Percentiles rank a stretch among this genome's conserved stretches.
Conservation (phyloP, 768 basidiomycete genomes). For the Aureoboletus auriporus region DNA sequence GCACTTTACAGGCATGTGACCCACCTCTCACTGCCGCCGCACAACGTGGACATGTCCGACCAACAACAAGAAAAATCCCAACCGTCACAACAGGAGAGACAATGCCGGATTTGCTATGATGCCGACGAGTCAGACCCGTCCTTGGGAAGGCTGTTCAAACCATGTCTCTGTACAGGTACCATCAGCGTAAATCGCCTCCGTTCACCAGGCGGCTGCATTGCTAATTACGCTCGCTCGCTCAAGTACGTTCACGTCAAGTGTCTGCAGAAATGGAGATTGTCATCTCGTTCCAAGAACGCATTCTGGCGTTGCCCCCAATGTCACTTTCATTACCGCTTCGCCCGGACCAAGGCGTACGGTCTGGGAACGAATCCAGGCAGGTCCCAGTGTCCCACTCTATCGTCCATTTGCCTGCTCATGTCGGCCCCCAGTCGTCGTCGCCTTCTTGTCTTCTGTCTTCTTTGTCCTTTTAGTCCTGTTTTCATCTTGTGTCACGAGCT, state of each 20-base stretch:
- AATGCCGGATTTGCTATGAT: slow-evolving; percentile 84
- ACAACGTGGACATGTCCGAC: slow-evolving; percentile 17
- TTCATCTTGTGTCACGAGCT: slow-evolving; percentile 67
- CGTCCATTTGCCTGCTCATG: slow-evolving; percentile 13
- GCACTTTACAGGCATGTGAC: no score
- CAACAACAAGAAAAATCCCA: slow-evolving; percentile 10
- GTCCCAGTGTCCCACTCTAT: slow-evolving; percentile 12
- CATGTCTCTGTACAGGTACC: slow-evolving; percentile 65
- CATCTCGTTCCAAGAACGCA: slow-evolving; percentile 55
- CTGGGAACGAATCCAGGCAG: slow-evolving; percentile 75
- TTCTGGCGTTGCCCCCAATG: slow-evolving; percentile 84
- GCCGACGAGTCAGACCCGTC: slow-evolving; percentile 55
- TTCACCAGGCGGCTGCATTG: slow-evolving; percentile 6
- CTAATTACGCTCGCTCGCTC: slow-evolving; percentile 15
- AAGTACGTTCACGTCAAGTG: slow-evolving; percentile 81
- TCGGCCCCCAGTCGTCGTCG: slow-evolving; percentile 54
- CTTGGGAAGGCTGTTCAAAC: slow-evolving; percentile 76
- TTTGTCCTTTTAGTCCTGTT: slow-evolving; percentile 64
- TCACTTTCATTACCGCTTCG: slow-evolving; percentile 71
- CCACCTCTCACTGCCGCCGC: not conserved
- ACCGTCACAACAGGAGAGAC: slow-evolving; percentile 43
- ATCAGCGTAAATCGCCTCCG: slow-evolving; percentile 49
- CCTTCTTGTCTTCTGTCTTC: slow-evolving; percentile 51
- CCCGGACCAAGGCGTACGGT: slow-evolving; percentile 65
- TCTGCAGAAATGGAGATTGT: slow-evolving; percentile 69